Base-by-base conservation (phyloP, 805 yeast genomes). In the Jamesozyma jinghongensis region DNA sequence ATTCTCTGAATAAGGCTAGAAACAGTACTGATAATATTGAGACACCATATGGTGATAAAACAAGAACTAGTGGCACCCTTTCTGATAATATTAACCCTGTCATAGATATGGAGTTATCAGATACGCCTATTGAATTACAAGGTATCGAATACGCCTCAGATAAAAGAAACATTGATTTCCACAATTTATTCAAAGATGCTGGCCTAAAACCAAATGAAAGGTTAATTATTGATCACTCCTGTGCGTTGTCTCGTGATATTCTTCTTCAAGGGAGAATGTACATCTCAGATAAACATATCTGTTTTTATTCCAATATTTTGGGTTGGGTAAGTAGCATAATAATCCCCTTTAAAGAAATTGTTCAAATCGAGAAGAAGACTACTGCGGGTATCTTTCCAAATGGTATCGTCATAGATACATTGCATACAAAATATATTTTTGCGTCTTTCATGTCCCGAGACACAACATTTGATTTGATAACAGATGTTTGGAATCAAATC, bases 361-460 rank as follows among this genome's bases (percentile, higher is more conserved):
- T 79, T 26, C 77, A 75, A 46, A 70, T 81, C 20, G 82, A 77
- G 47, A 81, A 80, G 57, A 75, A 72, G 53, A 71, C 76, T 16
- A 81, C 87, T 0, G 83, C 81, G 0, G 79, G 79, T 0, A 65
- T 81, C 14, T 78, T 81, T 44, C 86, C 86, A 4, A 81, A 81
- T 53, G 85, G 84, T 1, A 71, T 81, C 46, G 72, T 74, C 29
- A 71, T 81, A 20, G 71, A 74, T 42, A 81, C 87, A 0, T 62
- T 79, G 40, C 85, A 80, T 51, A 75, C 74, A 19, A 75, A 73
- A 48, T 77, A 75, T 53, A 69, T 72, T 0, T 81, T 81, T 66
- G 85, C 87, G 0, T 73, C 82, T 0, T 76, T 81, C 46, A 66
- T 80, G 19, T 67, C 79, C 3, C 68, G 90, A 51, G 90, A 81